Percentiles rank a stretch among this genome's conserved stretches.
phyloP scores from a whole-genome alignment of 2,329 filamentous ascomycete species.

The Aureobasidium sp. region DNA sequence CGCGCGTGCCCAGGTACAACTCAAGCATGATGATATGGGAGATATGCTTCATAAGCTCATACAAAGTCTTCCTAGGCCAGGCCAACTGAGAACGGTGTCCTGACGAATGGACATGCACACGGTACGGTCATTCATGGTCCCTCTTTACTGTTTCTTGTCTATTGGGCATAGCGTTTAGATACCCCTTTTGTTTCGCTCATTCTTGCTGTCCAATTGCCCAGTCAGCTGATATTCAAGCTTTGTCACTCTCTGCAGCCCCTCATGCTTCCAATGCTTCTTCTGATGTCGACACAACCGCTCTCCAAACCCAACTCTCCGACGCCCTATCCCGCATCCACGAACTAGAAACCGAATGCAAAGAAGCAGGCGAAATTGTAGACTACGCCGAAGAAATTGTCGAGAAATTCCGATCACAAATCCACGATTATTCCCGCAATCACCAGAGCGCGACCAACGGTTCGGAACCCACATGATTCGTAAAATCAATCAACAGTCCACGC shows the following conservation, averaged over 20 bases:
- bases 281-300: neutral
- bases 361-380: constrained; percentile 18
- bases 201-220: neutral
- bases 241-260: neutral
- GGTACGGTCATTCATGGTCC: constrained; percentile 13
- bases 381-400: constrained; percentile 27
- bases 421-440: neutral
- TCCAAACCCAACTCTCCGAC: constrained; percentile 2
- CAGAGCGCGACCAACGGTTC: constrained; percentile 7
- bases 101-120: constrained; percentile 4
- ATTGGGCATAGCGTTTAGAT: neutral
- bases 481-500: neutral
- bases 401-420: constrained; percentile 28
- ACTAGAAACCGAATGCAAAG: constrained; percentile 24
- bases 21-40: neutral
- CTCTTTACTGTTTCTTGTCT: neutral
- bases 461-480: neutral
- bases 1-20: constrained; percentile 21
- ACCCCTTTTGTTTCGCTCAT: constrained; percentile 1
- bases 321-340: constrained; percentile 22
- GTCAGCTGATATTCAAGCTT: constrained; percentile 5
- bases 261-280: constrained; percentile 8
- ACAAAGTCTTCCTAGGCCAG: neutral
- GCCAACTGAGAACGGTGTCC: neutral
- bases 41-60: neutral